Percentiles rank a stretch among this genome's conserved stretches.
Evolutionary conservation across 2,329 filamentous ascomycete species (phyloP).

Genomic region (Ampelomyces quisqualis): DNA sequence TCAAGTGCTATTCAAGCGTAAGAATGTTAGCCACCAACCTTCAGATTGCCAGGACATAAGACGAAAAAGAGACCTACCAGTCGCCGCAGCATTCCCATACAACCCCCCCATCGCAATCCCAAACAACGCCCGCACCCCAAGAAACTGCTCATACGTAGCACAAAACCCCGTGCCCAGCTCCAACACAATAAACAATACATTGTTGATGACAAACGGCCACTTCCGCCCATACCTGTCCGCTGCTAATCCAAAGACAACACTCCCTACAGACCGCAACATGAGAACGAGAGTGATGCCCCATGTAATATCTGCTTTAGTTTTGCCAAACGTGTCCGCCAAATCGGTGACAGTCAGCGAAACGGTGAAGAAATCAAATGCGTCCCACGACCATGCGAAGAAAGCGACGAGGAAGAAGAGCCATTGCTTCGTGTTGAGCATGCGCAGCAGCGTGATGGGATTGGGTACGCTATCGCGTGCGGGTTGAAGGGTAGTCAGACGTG

Average conservation of each 20-base stretch:
- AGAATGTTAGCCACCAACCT: too few relatives aligned
- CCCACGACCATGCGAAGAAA: conserved; percentile 52
- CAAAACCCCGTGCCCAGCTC: conserved; percentile 63
- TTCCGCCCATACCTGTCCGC: conserved; percentile 58
- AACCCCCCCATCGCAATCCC: conserved; percentile 66
- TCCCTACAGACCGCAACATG: conserved; percentile 62
- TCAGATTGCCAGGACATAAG: too few relatives aligned
- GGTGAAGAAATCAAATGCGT: conserved; percentile 63
- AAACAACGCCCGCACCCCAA: conserved; percentile 61
- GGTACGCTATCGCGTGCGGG: conserved; percentile 57
- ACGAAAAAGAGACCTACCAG: conserved; percentile 30
- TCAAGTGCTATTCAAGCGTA: conserved; percentile 52
- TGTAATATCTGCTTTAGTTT: conserved; percentile 59
- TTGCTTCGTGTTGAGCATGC: conserved; percentile 55
- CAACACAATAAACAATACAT: conserved; percentile 60
- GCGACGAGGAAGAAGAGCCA: conserved; percentile 59
- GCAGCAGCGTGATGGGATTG: conserved; percentile 56
- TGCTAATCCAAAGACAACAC: conserved; percentile 58
- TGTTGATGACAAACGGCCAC: conserved; percentile 61
- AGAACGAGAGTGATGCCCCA: conserved; percentile 55
- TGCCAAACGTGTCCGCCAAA: conserved; percentile 56
- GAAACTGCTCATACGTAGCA: conserved; percentile 58
- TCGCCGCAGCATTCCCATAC: conserved; percentile 63
- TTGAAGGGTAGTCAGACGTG: conserved; percentile 55
- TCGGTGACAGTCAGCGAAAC: conserved; percentile 58